phyloP scores from a whole-genome alignment of 805 yeast species.

The Metschnikowia lachancei region DNA sequence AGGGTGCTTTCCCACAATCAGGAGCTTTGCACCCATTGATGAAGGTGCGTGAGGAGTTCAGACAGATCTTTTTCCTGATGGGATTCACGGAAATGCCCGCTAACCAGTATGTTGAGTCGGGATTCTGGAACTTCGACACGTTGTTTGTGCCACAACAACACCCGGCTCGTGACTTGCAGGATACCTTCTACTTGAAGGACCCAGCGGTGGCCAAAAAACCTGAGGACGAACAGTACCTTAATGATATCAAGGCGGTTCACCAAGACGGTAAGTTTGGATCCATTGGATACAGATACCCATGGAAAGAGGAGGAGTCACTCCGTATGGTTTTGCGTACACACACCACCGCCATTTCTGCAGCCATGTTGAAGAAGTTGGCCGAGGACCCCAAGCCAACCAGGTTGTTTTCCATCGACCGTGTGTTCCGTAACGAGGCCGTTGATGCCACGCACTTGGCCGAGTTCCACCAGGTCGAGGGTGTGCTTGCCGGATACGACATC shows the following conservation, averaged over 20 bases:
- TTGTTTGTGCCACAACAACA: conserved; percentile 98
- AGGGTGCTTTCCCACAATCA: conserved; percentile 79
- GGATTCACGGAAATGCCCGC: conserved; percentile 99
- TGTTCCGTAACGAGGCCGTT: conserved; percentile 98
- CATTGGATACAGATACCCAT: conserved; percentile 96
- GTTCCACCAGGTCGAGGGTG: conserved; percentile 99
- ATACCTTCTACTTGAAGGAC: conserved; percentile 95
- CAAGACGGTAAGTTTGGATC: conserved; percentile 90
- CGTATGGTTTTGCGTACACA: conserved; percentile 95
- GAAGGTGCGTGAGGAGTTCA: conserved; percentile 95
- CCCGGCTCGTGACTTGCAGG: conserved; percentile 99
- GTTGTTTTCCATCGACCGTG: conserved; percentile 94
- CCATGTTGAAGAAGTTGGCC: conserved; percentile 84
- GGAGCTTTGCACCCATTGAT: conserved; percentile 97
- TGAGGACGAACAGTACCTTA: conserved; percentile 73
- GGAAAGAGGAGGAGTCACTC: conserved; percentile 89
- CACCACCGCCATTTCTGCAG: conserved; percentile 91
- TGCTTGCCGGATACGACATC: conserved; percentile 90
- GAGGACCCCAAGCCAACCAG: conserved; percentile 85
- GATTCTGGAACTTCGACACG: conserved; percentile 98
- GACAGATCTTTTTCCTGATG: conserved; percentile 96
- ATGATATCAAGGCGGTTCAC: conserved; percentile 79
- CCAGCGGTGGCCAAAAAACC: conserved; percentile 82
- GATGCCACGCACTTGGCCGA: conserved; percentile 99
- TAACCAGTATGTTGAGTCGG: conserved; percentile 95